Evolutionary conservation across 192 early-diverging fungal genomes (phyloP), one percentile per base, ranked within the genome.

Genomic region (Gaertneriomyces sp.): DNA sequence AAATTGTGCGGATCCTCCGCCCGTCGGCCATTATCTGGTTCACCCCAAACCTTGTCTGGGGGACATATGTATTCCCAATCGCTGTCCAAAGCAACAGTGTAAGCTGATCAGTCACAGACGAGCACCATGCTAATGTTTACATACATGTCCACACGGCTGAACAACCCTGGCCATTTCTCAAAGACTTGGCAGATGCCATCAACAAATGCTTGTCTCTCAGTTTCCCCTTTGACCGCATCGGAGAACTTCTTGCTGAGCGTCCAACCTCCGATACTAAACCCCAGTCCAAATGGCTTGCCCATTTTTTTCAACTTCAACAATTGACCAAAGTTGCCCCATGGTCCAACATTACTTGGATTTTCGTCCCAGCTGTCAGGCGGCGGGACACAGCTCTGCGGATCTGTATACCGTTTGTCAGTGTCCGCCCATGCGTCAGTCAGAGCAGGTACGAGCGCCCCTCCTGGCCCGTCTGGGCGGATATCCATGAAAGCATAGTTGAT

Each of bases 1-100:
- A 93, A 95, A 69, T 93, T 91, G 52, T 65, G 54, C 7, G 85
- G 91, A 61, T 99, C 95, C 25, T 89, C 78, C 14, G 83, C 78
- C 38, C 78, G 82, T 6, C 74, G 77, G 12, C 68, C 56, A 61
- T 87, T 90, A 19, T 82, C 88, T 17, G 75, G 79, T 19, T 67
- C 70, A 42, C 81, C 81, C 54, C 73, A 71, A 47, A 76, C 75
- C 25, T 61, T 16, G n/a, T 75, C 73, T 17, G 51, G 43, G 2
- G 77, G 76, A 20, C 67, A 73, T 42, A 82, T 80, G 65, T 82
- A 71, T 49, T 82, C 81, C 81, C 81, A 82, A 58, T 82, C 81
- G 8, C 61, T 76, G 42, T 72, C 12, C 52, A 14, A n/a, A n/a
- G 44, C 0, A 16, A 53, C 43, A 56, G 45, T 60, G 6, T 12